Evolutionary conservation across 352 stramenopile genomes (phyloP), one percentile per base, ranked within the genome.

Genomic region (Globisporangium cederbergense): DNA sequence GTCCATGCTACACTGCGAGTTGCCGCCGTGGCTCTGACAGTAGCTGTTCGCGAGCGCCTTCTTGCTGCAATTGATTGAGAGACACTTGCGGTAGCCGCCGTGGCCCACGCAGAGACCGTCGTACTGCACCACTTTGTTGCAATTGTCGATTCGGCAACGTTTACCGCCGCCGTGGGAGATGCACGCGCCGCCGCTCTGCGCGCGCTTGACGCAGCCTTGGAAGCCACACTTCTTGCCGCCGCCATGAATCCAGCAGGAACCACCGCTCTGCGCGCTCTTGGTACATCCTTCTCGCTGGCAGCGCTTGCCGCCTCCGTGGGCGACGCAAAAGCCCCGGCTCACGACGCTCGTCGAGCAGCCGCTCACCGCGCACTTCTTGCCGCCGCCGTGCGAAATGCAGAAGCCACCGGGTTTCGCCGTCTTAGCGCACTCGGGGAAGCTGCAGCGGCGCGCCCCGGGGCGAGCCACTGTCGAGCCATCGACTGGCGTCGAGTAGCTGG

Each of bases 311-410:
- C 76, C 76, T 50, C 76, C 76, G 49, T 84, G 76, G 8, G 76
- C 74, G 4, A 84, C 76, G 45, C 76, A 84, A 38, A 74, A 80
- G 22, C 76, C 76, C 51, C 73, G 68, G 36, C 73, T 80, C 56
- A 80, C 73, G 45, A 78, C 68, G 65, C 71, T 78, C 8, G 73
- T 80, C 2, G 71, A 75, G 60, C 73, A 80, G 42, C 59, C 55
- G 30, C 74, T 43, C 4, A 80, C 72, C 1, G 68, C 62, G 43
- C 73, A 80, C 60, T 80, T 80, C 64, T 90, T 90, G 61, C 80
- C 80, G 42, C 80, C 80, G 49, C 80, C 80, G 58, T 90, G 80
- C 8, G 80, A 76, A 53, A 90, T 90, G 69, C 80, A 90, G 45
- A 83, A 88, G 34, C 81, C 81, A 50, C 73, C 73, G 13, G 71